Evolutionary conservation across 345 rosid species (phyloP), one percentile per base, ranked within the genome.

Genomic region (Eucalyptus dawsonii): DNA sequence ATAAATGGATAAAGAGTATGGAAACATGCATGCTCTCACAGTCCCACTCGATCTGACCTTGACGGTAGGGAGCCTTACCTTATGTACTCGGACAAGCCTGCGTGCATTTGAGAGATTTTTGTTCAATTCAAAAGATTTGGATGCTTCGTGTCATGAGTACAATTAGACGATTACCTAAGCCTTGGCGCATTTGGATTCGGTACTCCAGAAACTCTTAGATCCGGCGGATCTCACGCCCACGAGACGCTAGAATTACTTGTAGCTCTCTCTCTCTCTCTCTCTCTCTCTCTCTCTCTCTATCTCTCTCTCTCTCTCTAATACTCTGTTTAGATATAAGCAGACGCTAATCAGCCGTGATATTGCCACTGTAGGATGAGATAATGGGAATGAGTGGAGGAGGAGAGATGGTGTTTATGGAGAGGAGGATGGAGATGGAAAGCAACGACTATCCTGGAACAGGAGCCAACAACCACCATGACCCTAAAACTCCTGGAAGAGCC

Each of bases 371-470:
- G 56, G 47, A 50, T 40, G 50, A 24, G 24, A 88, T 24, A 6
- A 31, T 29, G 85, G 50, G 86, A 31, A 88, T 50, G 86, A 47
- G 76, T 12, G 89, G 34, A 47, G 62, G 34, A 37, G 67, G 31
- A 34, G 86, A 58, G 86, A 31, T 14, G 60, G 67, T 5, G 56
- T 72, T 51, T 22, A 88, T 50, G 89, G 93, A 89, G 72, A 91
- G 94, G 51, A 95, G 95, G 93, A 93, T 94, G 94, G 94, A 90
- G 42, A 22, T 94, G 50, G 94, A 92, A 86, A 94, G 86, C 90
- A 93, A 93, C 89, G 98, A 96, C 88, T 95, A 96, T 91, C 96
- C 98, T 54, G 98, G 96, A 86, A 92, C 97, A 47, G 98, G 96
- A 88, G 95, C 98, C 72, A 96, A 96, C 91, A 92, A 94, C 90